These are phyloP conservation scores for Centaurea solstitialis DNA, from an alignment of 129 eudicot genomes.

Conservation along the genomic window DNA sequence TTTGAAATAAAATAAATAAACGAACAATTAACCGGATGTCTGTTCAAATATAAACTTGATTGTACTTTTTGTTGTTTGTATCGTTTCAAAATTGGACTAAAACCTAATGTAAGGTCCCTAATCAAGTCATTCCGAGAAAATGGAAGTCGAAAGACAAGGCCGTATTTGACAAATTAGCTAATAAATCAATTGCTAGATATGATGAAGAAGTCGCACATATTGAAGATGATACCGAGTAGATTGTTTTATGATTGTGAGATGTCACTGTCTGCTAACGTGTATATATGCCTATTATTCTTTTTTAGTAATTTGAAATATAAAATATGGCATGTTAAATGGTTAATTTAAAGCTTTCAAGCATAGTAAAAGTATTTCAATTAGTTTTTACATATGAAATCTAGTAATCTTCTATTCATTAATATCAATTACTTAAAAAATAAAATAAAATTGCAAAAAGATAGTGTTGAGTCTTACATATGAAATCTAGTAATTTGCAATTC, in stretches of 20 bases:
- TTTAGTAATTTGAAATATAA: background rate
- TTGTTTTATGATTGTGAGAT: background rate
- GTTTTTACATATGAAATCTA: too few relatives aligned
- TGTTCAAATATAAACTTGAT: too few relatives aligned
- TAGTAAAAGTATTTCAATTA: too few relatives aligned
- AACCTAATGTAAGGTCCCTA: too few relatives aligned
- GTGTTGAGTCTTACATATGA: too few relatives aligned
- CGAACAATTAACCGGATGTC: too few relatives aligned
- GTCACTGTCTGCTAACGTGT: too few relatives aligned
- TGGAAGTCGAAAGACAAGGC: background rate
- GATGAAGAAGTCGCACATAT: background rate
- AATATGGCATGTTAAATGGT: background rate
- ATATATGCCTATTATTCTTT: background rate
- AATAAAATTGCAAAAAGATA: too few relatives aligned
- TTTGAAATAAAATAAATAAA: too few relatives aligned
- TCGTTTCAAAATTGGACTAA: background rate
- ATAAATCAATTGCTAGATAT: too few relatives aligned
- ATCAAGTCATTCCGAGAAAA: background rate
- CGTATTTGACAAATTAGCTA: too few relatives aligned
- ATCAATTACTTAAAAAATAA: background rate
- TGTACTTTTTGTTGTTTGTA: background rate
- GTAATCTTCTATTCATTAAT: too few relatives aligned
- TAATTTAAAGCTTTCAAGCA: background rate
- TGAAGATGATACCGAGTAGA: background rate
- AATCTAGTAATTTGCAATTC: background rate